Base-by-base conservation (phyloP, 2,329 filamentous ascomycete genomes). In the Clonostachys chloroleuca region DNA sequence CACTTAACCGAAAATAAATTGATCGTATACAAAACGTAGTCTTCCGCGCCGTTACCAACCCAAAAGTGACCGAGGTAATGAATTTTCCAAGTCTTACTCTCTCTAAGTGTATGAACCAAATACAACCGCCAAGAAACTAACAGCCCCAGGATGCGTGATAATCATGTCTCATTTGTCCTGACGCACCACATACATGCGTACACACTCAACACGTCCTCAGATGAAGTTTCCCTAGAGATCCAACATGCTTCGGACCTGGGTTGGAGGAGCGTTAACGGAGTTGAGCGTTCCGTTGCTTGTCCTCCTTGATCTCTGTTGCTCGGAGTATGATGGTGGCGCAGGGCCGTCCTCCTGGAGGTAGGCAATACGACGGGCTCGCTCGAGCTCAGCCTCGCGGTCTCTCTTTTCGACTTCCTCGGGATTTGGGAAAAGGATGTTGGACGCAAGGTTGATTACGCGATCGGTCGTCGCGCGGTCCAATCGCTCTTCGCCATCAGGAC, bases 241-340 rank as follows among this genome's bases (percentile, higher is more conserved):
- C 54, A 83, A 53, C 79, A 83, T 83, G 56, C 79, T 82, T 55
- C 65, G 69, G 6, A 81, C 63, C 55, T 78, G 72, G 56, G 80
- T 75, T n/a, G 77, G 75, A 46, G 70, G 71, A n/a, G 60, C 66
- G 7, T 59, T 65, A 12, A 74, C 62, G 6, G 76, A 80, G 42
- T 68, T 60, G n/a, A 62, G 64, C 35, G 77, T 77, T 42, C 62
- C 68, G 2, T 67, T 65, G 52, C 75, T 79, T 40, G 66, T 61
- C 14, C 14, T n/a, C 17, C 36, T n/a, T 18, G 36, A 39, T 12
- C 59, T 63, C 47, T 47, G 24, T 10, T 50, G 52, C 7, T 66
- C 60, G 6, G 53, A 52, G 49, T 73, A 73, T 1, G 70, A 63
- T 16, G 70, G 68, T 10, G 72, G 70, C 14, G 67, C 58, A 3